Evolutionary conservation across 768 basidiomycete species (phyloP), one percentile per base, ranked within the genome.

Genomic region (Russula ochroleuca): DNA sequence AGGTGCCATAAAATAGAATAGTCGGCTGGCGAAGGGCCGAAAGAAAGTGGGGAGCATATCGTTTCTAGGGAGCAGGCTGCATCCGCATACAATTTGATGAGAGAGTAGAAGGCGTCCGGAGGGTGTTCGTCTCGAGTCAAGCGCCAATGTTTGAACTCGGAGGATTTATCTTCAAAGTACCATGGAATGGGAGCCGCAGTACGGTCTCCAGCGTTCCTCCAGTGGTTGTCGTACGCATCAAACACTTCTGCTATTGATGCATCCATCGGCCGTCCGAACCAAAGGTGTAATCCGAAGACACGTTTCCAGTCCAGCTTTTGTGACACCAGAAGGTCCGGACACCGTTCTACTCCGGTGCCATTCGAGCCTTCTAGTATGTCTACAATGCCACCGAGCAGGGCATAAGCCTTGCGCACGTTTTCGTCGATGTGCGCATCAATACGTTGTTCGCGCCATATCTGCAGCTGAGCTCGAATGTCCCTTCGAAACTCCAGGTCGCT

Each of bases 261-360:
- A 63, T 90, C 83, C 67, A 92, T 79, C 3, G 84, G 80, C 48
- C 86, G 81, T 0, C 85, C 85, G 72, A 87, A 98, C 97, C 97
- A 99, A 37, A 98, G 76, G 65, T 87, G 87, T 49, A 98, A 76
- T 2, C 92, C 97, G 71, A 98, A 91, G 0, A 87, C 87, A 21
- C 94, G 85, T 73, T 94, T 95, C 97, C 97, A 99, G 72, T 97
- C 95, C 58, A 98, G 74, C 0, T 84, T 89, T 57, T 85, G 77
- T 19, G 85, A 78, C 5, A 97, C 78, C 60, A 83, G 77, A 31
- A 92, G 71, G 60, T 87, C 85, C 14, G 78, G 72, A 70, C 79
- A 80, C 51, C 81, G 82, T 67, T 80, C 78, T 25, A 80, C 68
- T 19, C 82, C 83, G 31, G 78, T 77, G 3, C 82, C 81, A 64